Percentiles rank a stretch among this genome's conserved stretches.
Evolutionary conservation across 805 yeast species (phyloP).

Genomic region (Blastobotrys terrestris): DNA sequence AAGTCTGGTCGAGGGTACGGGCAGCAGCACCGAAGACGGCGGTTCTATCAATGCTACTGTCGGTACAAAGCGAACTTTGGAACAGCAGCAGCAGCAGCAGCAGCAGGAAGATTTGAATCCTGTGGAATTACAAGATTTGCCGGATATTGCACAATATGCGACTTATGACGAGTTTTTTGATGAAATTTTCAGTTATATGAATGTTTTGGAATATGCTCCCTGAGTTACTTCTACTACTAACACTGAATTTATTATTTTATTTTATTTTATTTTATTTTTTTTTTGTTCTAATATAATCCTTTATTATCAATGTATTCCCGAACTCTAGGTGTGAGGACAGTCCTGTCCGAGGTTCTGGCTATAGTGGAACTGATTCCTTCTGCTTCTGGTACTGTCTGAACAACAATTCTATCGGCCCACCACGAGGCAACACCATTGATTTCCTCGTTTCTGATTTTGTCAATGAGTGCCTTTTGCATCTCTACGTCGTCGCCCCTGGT

Average conservation of each 20-base stretch:
- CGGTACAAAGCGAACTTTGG: background rate
- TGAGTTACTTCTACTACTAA: no score
- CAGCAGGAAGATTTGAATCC: background rate
- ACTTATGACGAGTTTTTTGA: constrained; percentile 54
- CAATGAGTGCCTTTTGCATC: background rate
- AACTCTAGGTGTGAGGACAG: background rate
- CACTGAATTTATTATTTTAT: no score
- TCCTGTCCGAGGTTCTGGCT: background rate
- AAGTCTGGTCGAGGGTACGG: constrained; percentile 38
- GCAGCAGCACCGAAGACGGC: background rate
- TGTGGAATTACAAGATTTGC: background rate
- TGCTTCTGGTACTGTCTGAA: background rate
- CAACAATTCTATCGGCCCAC: background rate
- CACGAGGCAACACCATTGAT: background rate
- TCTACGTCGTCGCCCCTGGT: background rate
- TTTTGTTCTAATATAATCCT: no score
- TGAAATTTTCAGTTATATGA: constrained; percentile 35
- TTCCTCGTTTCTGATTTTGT: background rate
- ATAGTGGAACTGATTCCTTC: background rate
- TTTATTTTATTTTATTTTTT: no score
- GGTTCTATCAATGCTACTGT: background rate
- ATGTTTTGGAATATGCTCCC: constrained; percentile 30
- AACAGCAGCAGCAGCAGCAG: background rate
- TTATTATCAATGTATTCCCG: constrained; percentile 1
- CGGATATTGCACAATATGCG: constrained; percentile 42